Evolutionary conservation across 2,329 filamentous ascomycete genomes (phyloP).

Genomic region (Beauveria caledonica): DNA sequence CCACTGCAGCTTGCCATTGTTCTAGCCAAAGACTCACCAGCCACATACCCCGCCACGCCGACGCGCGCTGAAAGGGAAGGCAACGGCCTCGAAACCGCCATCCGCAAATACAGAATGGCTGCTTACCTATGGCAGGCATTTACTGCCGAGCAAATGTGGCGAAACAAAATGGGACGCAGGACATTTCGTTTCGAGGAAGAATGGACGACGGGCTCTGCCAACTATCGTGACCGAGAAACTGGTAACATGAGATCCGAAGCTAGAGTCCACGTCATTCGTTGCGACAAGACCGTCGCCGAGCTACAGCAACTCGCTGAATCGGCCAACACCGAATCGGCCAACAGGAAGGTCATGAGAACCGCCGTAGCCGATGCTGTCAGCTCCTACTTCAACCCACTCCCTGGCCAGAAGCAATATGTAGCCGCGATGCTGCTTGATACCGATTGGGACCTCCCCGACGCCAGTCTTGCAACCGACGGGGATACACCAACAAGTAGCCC

Average conservation of each 20-base stretch:
- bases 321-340: slow-evolving; percentile 65
- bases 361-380: slow-evolving; percentile 73
- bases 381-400: slow-evolving; percentile 63
- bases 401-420: slow-evolving; percentile 80
- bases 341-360: slow-evolving; percentile 63
- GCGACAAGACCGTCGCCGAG: slow-evolving; percentile 76
- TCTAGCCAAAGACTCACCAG: slow-evolving; percentile 78
- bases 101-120: slow-evolving; percentile 88
- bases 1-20: slow-evolving; percentile 86
- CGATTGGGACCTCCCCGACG: slow-evolving; percentile 73
- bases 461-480: slow-evolving; percentile 73
- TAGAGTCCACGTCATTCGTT: slow-evolving; percentile 76
- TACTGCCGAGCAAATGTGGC: slow-evolving; percentile 92
- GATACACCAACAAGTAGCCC: slow-evolving; percentile 70
- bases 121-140: slow-evolving; percentile 97
- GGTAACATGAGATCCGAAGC: slow-evolving; percentile 82
- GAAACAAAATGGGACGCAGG: slow-evolving; percentile 76
- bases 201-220: slow-evolving; percentile 79
- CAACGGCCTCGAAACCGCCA: slow-evolving; percentile 69
- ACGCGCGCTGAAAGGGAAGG: slow-evolving; percentile 70
- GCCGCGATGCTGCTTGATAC: slow-evolving; percentile 80
- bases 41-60: slow-evolving; percentile 74
- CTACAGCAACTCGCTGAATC: slow-evolving; percentile 69
- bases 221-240: slow-evolving; percentile 60
- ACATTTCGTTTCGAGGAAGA: slow-evolving; percentile 91